Base-by-base conservation (phyloP, 2,329 filamentous ascomycete species). In the Diaporthe caulivora region DNA sequence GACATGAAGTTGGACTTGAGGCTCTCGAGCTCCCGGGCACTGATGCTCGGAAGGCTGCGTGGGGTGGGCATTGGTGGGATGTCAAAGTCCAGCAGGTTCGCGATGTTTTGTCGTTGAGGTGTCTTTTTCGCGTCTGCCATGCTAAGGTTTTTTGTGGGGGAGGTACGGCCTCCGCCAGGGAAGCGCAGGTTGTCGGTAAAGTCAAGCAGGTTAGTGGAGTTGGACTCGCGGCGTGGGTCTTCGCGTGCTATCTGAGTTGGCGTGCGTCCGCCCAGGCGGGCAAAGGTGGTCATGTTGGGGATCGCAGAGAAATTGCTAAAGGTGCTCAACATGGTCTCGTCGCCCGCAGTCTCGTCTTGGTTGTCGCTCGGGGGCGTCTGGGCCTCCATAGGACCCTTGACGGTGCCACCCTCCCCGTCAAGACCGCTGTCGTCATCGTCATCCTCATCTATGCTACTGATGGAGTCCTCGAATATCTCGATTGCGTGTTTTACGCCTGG, bases 61-160 rank as follows among this genome's bases (percentile, higher is more conserved):
- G 97, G 97, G 0, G 97, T 98, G 2, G 96, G 95, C 77, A 95
- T 92, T 0, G 96, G 95, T n/a, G 95, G 95, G 13, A 98, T 93
- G 79, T 98, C 97, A 80, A 97, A 97, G 82, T 97, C 95, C 60
- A 97, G 90, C 55, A 97, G 88, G 79, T 93, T 94, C 44, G 91
- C 87, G 77, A 94, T 76, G 74, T 76, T 91, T 58, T 82, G 84
- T 26, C 85, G 86, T 70, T 85, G 84, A 3, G 89, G 89, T 0
- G 89, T 90, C 8, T 82, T 82, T 18, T 80, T 77, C 8, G 80
- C 73, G 3, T 79, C 73, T 1, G 79, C 74, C 70, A 79, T 79
- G 13, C 80, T 77, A 29, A 77, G 80, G 8, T 80, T 79, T 76
- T 83, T 86, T 51, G 79, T 76, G 0, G 86, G 85, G 34, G 85